Conservation (phyloP, 23 red algal species). For the Gracilaria domingensis region DNA sequence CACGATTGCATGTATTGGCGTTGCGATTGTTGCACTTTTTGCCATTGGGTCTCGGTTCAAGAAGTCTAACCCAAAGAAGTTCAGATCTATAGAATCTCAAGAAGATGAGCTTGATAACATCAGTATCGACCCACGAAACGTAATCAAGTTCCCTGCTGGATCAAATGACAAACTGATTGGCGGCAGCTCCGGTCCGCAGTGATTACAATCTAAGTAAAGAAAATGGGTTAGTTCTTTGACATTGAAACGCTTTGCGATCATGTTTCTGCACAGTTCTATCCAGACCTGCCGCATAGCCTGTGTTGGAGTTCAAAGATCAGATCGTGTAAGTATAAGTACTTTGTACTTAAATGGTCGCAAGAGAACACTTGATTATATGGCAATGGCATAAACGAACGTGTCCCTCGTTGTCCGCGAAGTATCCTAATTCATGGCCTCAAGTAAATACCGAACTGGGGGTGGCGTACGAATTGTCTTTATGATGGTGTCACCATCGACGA, state of each 20-base stretch:
- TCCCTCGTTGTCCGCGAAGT: no score
- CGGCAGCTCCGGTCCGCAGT: slow-evolving; percentile 37
- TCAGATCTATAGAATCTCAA: slow-evolving; percentile 12
- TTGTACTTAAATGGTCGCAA: no score
- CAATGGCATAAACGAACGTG: no score
- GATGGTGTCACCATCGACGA: no score
- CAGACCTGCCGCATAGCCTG: no score
- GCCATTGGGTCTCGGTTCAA: not conserved
- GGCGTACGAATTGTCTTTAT: no score
- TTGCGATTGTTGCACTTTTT: not conserved
- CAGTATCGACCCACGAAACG: not conserved
- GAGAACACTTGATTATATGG: no score
- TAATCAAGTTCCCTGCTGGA: slow-evolving; percentile 13
- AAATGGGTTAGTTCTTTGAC: not conserved
- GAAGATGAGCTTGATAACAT: slow-evolving; percentile 16
- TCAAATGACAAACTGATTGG: slow-evolving; percentile 4
- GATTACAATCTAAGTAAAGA: not conserved
- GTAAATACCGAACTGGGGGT: no score
- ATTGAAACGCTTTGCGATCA: not conserved
- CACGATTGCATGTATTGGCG: slow-evolving; percentile 4
- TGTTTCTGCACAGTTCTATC: no score
- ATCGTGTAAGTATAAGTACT: no score
- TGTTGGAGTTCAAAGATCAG: no score
- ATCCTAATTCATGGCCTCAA: no score
- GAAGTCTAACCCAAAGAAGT: not conserved